These are phyloP conservation scores for Mortierella sp. DNA, from an alignment of 371 early-diverging fungal species.

Conservation along the genomic window DNA sequence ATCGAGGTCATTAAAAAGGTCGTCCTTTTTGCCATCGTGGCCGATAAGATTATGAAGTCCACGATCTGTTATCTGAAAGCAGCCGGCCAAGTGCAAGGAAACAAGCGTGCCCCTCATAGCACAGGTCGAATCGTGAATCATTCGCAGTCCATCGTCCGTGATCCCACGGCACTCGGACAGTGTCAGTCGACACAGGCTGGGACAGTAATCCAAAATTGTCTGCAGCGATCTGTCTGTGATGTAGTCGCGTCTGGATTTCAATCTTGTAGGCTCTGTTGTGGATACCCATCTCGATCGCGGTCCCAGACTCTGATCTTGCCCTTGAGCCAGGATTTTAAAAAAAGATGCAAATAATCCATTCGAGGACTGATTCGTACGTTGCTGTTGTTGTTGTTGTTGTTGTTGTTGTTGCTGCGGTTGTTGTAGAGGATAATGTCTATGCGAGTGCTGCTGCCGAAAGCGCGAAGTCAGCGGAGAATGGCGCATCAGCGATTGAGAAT, in stretches of 20 bases:
- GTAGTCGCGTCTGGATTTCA: constrained; percentile 27
- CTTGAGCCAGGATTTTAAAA: too few species aligned
- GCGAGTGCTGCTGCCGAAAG: not conserved
- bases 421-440: not conserved
- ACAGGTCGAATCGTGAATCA: constrained; percentile 27
- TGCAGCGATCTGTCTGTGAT: constrained; percentile 30
- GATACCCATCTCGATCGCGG: not conserved
- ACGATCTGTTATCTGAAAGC: constrained; percentile 48
- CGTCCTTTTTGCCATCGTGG: too few species aligned
- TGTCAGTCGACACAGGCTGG: constrained; percentile 39
- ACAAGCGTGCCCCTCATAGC: constrained; percentile 23
- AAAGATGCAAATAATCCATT: constrained; percentile 17
- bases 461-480: constrained; percentile 2
- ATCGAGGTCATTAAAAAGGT: too few species aligned
- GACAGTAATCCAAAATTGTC: constrained; percentile 38
- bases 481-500: constrained; percentile 10
- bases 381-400: constrained; percentile 11
- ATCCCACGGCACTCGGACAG: constrained; percentile 49
- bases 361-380: too few species aligned
- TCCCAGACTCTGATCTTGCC: too few species aligned
- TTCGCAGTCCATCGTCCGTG: constrained; percentile 33
- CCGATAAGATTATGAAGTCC: constrained; percentile 37
- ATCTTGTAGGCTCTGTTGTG: constrained; percentile 1
- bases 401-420: constrained; percentile 10
- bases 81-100: constrained; percentile 49